Base-by-base conservation (phyloP, 208 protist genomes). In the Trypanosoma scelopori region DNA sequence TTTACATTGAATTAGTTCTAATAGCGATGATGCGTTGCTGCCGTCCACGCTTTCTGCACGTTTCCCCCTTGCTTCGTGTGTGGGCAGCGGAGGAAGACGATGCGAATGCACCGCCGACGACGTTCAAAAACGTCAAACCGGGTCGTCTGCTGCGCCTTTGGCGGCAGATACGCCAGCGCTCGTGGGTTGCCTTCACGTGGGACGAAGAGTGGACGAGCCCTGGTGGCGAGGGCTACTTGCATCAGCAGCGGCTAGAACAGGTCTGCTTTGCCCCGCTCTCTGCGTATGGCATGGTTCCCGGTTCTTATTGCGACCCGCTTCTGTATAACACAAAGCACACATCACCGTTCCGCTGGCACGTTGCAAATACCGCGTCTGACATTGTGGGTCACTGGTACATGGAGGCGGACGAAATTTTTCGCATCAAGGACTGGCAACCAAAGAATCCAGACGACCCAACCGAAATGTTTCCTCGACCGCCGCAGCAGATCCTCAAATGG, bases 281-380 rank as follows among this genome's bases (percentile, higher is more conserved):
- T 0, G 85, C 89, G 22, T 93, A 95, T 65, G 89, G 89, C 57
- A 92, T 93, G 86, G 89, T 95, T 32, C 89, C 89, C 18, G 89
- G 89, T 35, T 89, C 80, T 51, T 95, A 95, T 83, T 93, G 86
- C 68, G 89, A 95, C 56, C 89, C 89, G 35, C 70, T 95, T 49
- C 75, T 95, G 75, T 95, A 95, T 73, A 95, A 95, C 78, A 95
- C 89, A 11, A 95, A 95, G 67, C 83, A 85, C 72, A 95, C 89
- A 23, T 93, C 89, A 13, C 89, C 89, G 0, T 95, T 95, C 55
- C 89, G 89, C 65, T 95, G 89, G 87, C 89, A 93, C 64, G 82
- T 92, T 0, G 82, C 86, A 12, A 93, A 93, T 55, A 83, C 82
- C 16, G 58, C 84, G 25, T 83, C 76, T 45, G 89, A 95, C 60